Evolutionary conservation across 345 rosid genomes (phyloP).

Genomic region (Crucihimalaya himalaica): DNA sequence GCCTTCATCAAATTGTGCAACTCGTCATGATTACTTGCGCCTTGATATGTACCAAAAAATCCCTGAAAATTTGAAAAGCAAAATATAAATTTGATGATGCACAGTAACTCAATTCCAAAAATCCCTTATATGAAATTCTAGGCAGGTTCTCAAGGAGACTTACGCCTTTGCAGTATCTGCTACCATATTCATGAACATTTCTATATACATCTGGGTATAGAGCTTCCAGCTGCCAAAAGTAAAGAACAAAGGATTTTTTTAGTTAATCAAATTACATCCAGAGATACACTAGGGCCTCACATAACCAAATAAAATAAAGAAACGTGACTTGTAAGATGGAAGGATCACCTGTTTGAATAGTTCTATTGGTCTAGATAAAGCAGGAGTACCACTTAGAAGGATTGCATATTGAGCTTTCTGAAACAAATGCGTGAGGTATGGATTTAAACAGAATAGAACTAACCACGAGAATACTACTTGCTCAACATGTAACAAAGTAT

Average conservation of each 20-base stretch:
- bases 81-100: slow-evolving; percentile 2
- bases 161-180: slow-evolving; percentile 90
- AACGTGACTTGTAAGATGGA: not conserved
- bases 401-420: slow-evolving; percentile 93
- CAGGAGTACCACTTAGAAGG: slow-evolving; percentile 95
- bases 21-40: slow-evolving; percentile 96
- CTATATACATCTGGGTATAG: slow-evolving; percentile 83
- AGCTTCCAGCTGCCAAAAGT: slow-evolving; percentile 77
- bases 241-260: not conserved
- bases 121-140: not conserved
- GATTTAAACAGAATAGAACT: not conserved
- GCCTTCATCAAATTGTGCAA: slow-evolving; percentile 96
- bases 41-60: slow-evolving; percentile 82
- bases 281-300: not conserved
- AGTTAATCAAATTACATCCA: slow-evolving; percentile 9
- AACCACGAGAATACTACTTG: slow-evolving; percentile 1
- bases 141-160: slow-evolving; percentile 38
- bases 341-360: slow-evolving; percentile 79
- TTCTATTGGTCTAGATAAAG: slow-evolving; percentile 95
- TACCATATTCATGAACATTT: slow-evolving; percentile 83
- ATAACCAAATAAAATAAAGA: slow-evolving; percentile 13
- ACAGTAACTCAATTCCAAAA: too few species aligned
- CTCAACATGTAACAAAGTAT: slow-evolving; percentile 8
- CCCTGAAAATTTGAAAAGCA: slow-evolving; percentile 53
- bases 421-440: slow-evolving; percentile 26